These are phyloP conservation scores for Parafenestella ontariensis DNA, from an alignment of 2,329 filamentous ascomycete genomes.

Conservation along the genomic window DNA sequence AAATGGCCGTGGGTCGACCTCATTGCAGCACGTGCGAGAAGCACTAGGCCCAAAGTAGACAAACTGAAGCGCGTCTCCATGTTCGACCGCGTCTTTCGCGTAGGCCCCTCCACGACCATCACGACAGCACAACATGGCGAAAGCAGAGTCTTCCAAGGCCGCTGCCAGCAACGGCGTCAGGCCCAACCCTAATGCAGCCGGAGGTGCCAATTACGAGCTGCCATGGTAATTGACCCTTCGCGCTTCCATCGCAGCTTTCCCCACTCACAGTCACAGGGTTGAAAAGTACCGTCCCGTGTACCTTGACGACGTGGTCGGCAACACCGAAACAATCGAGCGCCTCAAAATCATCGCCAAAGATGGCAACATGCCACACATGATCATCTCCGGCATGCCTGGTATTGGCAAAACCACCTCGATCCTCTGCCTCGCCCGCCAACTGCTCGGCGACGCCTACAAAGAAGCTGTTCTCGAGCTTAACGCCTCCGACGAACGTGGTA, in stretches of 20 bases:
- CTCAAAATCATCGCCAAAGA: constrained; percentile 98
- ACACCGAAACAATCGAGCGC: constrained; percentile 95
- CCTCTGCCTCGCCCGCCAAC: constrained; percentile 87
- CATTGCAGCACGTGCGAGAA: constrained; percentile 28
- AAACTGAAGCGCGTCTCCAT: constrained; percentile 26
- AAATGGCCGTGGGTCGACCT: no score
- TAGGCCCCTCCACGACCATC: constrained; percentile 25
- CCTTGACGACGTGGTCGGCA: constrained; percentile 95
- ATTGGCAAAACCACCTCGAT: constrained; percentile 99
- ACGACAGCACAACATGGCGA: constrained; percentile 49
- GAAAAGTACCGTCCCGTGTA: constrained; percentile 97
- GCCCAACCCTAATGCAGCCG: constrained; percentile 48
- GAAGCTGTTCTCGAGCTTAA: constrained; percentile 97
- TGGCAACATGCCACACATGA: constrained; percentile 98
- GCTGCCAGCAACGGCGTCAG: constrained; percentile 54
- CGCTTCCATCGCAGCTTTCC: background rate
- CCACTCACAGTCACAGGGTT: constrained; percentile 68
- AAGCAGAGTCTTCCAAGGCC: constrained; percentile 59
- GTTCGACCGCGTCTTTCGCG: constrained; percentile 33
- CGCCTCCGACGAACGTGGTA: constrained; percentile 94
- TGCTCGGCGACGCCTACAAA: constrained; percentile 93
- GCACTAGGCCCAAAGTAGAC: constrained; percentile 8
- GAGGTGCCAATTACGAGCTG: constrained; percentile 70
- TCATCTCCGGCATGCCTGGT: constrained; percentile 99
- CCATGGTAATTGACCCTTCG: constrained; percentile 67